Evolutionary conservation across 805 yeast species (phyloP), one percentile per base, ranked within the genome.

Genomic region (Candida berthetii): DNA sequence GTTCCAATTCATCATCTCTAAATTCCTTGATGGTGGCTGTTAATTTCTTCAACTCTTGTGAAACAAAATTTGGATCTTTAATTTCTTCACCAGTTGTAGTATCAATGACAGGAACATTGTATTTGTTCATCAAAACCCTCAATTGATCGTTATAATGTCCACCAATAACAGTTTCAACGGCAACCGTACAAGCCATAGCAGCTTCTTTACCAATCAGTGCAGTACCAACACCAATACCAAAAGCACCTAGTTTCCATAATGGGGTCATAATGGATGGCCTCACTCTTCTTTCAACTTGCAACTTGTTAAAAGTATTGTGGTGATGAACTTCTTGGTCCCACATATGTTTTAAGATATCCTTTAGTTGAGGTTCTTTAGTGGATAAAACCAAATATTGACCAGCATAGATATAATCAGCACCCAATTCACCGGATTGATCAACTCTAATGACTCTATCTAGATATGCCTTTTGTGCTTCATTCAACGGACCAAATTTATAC

Each of bases 161-260:
- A 2, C 99, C 99, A 60, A 93, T 93, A 6, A 93, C 98, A 0
- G 99, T 93, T 62, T 93, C 99, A 2, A 93, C 98, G 0, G 98
- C 98, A 45, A 90, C 98, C 0, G 99, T 93, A 60, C 99, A 93
- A 1, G 99, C 98, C 99, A 93, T 93, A 2, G 99, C 98, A 2
- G 96, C 97, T 58, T 91, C 96, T 55, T 88, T 87, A 15, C 96
- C 83, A 47, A 89, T 63, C 41, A 85, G 52, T 0, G 96, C 97
- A 1, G 98, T 93, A 1, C 82, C 84, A 1, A 79, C 78, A 3
- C 99, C 99, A 68, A 93, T 71, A 1, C 81, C 80, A 38, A 84
- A 71, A 0, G 99, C 98, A 3, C 97, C 98, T 0, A 76, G 62
- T 58, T 85, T 89, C 99, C 99, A 93, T 1, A 87, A 54, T 1